A percentile compares a stretch with the other conserved stretches of the same genome.
Evolutionary conservation across 495 filamentous ascomycete genomes (phyloP).

Genomic region (Cercophora sp.): DNA sequence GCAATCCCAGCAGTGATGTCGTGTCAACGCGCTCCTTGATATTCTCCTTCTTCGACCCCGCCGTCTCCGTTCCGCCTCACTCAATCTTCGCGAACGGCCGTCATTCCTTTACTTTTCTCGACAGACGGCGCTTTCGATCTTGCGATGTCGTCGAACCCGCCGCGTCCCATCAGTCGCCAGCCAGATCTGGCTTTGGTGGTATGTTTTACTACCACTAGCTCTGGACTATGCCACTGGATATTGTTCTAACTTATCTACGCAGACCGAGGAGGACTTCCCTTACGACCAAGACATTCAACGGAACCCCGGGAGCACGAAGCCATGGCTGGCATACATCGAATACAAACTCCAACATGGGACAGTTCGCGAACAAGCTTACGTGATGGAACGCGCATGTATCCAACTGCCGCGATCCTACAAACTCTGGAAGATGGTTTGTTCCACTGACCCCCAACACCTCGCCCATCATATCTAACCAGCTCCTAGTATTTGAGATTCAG

Average conservation of each 20-base stretch:
- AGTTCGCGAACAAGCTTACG: slow-evolving; percentile 86
- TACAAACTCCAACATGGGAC: slow-evolving; percentile 86
- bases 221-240: slow-evolving; percentile 9
- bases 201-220: no score
- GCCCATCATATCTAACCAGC: no score
- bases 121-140: slow-evolving; percentile 7
- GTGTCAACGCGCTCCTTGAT: slow-evolving; percentile 22
- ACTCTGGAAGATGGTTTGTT: slow-evolving; percentile 89
- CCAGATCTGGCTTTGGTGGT: slow-evolving; percentile 76
- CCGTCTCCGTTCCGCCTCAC: background rate
- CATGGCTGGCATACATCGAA: slow-evolving; percentile 93
- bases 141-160: slow-evolving; percentile 28
- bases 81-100: slow-evolving; percentile 11
- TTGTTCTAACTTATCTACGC: background rate
- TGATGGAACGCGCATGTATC: slow-evolving; percentile 86
- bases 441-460: no score
- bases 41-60: background rate
- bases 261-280: slow-evolving; percentile 83
- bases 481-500: slow-evolving; percentile 86
- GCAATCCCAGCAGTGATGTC: slow-evolving; percentile 30
- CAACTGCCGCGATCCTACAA: slow-evolving; percentile 94
- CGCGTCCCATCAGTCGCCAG: slow-evolving; percentile 29
- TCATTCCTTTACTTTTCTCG: slow-evolving; percentile 8
- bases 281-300: slow-evolving; percentile 96
- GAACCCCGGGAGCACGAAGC: slow-evolving; percentile 81